Evolutionary conservation across 345 rosid species (phyloP), one percentile per base, ranked within the genome.

Genomic region (Psidium friedrichsthalianum): DNA sequence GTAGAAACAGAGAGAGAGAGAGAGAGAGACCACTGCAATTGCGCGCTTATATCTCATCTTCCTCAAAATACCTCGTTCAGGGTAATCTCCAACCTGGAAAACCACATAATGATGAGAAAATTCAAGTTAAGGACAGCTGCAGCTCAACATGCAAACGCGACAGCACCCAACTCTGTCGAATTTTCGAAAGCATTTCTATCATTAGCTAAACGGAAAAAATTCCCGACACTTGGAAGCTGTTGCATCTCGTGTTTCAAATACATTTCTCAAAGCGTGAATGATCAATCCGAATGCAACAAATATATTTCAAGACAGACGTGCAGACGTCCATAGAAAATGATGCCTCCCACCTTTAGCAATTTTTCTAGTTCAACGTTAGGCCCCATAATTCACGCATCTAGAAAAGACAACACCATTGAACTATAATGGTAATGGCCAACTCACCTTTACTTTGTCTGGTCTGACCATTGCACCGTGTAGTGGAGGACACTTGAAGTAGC

Each of bases 391-490:
- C 6, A 32, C 36, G 32, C 44, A 32, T 32, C 24, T 18, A 64
- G 74, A 3, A 29, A 84, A 57, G 74, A 84, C 85, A 82, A 49
- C 69, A 64, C 36, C n/a, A 56, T 22, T 21, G 32, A 64, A 18
- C 12, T 32, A 83, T 36, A 36, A 36, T 36, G 36, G 36, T 58
- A 83, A 84, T 85, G 57, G 32, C 64, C 56, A 32, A 87, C 91
- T 36, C 85, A 95, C 99, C 98, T 94, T 90, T 59, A 97, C 93
- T 95, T 95, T 97, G 90, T 94, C 98, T 42, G 98, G 96, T 92
- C 95, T 93, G 86, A 94, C 93, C 89, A 95, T 89, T 56, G 90
- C 96, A 89, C 98, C 99, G 74, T 92, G 98, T 83, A 92, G 92
- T 13, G 88, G 93, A 86, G 95, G 94, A 89, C 95, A 94, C 24